These are phyloP conservation scores for Annulohypoxylon bovei DNA, from an alignment of 495 filamentous ascomycete species.

Conservation along the genomic window DNA sequence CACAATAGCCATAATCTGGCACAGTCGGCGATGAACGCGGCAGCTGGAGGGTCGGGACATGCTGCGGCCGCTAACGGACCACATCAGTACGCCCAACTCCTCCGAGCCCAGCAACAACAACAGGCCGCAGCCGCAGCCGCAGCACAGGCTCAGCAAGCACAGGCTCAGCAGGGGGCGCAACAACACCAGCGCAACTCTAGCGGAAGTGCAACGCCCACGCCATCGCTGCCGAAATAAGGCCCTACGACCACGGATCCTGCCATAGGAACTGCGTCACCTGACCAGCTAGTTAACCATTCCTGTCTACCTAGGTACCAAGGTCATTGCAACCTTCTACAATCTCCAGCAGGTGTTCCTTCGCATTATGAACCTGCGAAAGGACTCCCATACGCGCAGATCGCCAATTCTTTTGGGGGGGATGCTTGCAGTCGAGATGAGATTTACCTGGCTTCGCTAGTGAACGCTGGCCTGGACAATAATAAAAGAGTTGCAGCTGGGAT, in stretches of 20 bases:
- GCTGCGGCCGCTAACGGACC: slow-evolving; percentile 56
- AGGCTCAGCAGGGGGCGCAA: slow-evolving; percentile 34
- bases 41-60: slow-evolving; percentile 61
- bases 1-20: slow-evolving; percentile 53
- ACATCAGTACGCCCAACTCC: slow-evolving; percentile 77
- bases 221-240: slow-evolving; percentile 38
- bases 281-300: neutral
- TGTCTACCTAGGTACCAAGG: neutral
- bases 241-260: neutral
- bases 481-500: neutral
- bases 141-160: slow-evolving; percentile 40
- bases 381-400: neutral
- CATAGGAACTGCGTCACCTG: neutral
- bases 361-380: neutral
- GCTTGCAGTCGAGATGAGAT: neutral
- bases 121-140: slow-evolving; percentile 47
- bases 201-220: slow-evolving; percentile 55
- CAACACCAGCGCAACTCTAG: slow-evolving; percentile 57
- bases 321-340: too few relatives aligned
- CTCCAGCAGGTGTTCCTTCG: neutral
- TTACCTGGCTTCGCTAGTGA: neutral
- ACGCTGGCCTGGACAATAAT: neutral
- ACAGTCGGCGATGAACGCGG: slow-evolving; percentile 73
- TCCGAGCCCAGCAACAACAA: slow-evolving; percentile 72
- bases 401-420: neutral